Evolutionary conservation across 495 filamentous ascomycete genomes (phyloP), one percentile per base, ranked within the genome.

Genomic region (Penicillium malachiteum): DNA sequence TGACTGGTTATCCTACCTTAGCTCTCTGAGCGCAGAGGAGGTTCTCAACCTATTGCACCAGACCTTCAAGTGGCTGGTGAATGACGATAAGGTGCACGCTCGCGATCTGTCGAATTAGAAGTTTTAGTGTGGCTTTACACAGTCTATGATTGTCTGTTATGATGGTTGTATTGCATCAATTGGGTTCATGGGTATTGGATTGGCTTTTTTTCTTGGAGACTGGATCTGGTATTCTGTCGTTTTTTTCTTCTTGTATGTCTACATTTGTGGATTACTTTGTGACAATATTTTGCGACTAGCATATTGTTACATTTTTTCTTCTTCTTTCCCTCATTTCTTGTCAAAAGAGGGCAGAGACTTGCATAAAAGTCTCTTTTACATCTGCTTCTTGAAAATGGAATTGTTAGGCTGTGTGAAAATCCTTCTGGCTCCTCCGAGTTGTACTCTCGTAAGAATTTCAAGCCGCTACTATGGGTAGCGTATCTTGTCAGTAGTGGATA

Each of bases 1-100:
- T 44, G 66, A 65, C 57, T 67, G 65, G 50, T 54, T 57, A 14
- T 56, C 66, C 26, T 76, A 72, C 60, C 70, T 76, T 50, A 63
- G 58, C 64, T 71, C 70, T 48, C 59, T 76, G 56, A 70, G 57
- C 55, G 68, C 72, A 21, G 66, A 70, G 3, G 58, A 76, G 67
- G 62, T 72, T 58, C 58, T 76, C 50, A 62, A 43, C 55, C 30
- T 70, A 18, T 48, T 76, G 45, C 67, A 63, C 39, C 51, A 69
- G 54, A 76, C 72, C 26, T 39, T 71, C 41, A 66, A 63, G 53
- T 76, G 72, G 72, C 57, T 76, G 39, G 65, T 73, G 61, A 66
- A 63, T 34, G 63, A 72, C 50, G n/a, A n/a, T n/a, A 69, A 74
- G 63, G 62, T 62, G 60, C 72, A 76, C 56, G 64, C 72, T 26